These are phyloP conservation scores for Diutina mesorugosa DNA, from an alignment of 1,139 yeast species.

Conservation along the genomic window DNA sequence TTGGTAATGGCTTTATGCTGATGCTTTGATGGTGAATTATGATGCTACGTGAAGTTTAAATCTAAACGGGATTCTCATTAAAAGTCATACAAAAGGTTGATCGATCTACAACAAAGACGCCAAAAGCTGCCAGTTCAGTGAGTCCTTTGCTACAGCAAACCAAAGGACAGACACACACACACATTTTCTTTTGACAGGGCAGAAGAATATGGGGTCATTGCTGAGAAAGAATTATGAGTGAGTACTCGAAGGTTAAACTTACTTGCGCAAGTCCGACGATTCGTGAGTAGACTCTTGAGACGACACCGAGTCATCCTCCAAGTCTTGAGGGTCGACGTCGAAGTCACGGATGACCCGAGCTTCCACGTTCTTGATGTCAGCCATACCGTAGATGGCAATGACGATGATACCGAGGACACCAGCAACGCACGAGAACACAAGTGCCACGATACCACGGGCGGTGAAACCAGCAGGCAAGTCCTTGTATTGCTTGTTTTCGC, in stretches of 20 bases:
- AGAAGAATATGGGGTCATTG: not conserved
- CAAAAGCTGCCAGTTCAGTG: not conserved
- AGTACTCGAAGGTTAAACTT: not conserved
- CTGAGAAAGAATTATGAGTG: not conserved
- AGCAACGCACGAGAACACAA: slow-evolving; percentile 65
- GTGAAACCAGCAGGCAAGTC: slow-evolving; percentile 81
- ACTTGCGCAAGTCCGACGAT: not conserved
- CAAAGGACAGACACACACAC: not conserved
- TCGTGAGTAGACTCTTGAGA: not conserved
- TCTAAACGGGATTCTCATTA: not conserved
- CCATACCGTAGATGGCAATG: slow-evolving; percentile 72
- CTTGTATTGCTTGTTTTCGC: slow-evolving; percentile 55
- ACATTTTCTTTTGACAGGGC: not conserved
- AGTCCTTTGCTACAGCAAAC: not conserved
- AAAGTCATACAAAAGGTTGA: not conserved
- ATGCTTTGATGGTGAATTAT: not conserved
- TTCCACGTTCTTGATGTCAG: slow-evolving; percentile 49
- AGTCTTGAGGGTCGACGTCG: slow-evolving; percentile 24
- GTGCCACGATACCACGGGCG: slow-evolving; percentile 77
- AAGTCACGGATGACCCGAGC: slow-evolving; percentile 39
- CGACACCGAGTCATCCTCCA: slow-evolving; percentile 7
- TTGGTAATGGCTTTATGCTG: not conserved
- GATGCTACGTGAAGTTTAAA: not conserved
- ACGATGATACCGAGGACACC: slow-evolving; percentile 71
- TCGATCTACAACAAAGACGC: not conserved